phyloP scores from a whole-genome alignment of 768 basidiomycete genomes.

The Auricularia sp. region DNA sequence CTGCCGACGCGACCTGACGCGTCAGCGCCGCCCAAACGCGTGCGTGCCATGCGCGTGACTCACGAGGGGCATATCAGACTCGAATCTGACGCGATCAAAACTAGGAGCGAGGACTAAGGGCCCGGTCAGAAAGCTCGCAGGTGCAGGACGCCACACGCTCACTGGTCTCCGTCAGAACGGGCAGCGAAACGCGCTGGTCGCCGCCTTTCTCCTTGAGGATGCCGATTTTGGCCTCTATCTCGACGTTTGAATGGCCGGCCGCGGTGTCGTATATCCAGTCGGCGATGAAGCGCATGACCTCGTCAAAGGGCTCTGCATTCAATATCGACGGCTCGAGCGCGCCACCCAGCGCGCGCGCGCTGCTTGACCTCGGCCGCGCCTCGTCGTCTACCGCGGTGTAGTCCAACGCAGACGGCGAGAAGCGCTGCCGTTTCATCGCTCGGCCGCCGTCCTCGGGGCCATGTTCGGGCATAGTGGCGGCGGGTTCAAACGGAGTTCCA shows the following conservation, averaged over 20 bases:
- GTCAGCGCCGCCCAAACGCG: conserved; percentile 13
- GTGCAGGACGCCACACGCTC: conserved; percentile 21
- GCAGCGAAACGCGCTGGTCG: conserved; percentile 51
- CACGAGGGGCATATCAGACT: conserved; percentile 87
- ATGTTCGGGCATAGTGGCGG: neutral
- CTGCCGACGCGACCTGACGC: conserved; percentile 28
- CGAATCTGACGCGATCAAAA: conserved; percentile 61
- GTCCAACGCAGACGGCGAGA: neutral
- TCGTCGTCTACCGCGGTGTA: neutral
- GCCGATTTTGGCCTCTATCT: conserved; percentile 89
- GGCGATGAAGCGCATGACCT: conserved; percentile 85
- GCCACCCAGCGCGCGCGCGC: conserved; percentile 2
- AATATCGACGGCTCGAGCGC: conserved; percentile 51
- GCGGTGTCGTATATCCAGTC: conserved; percentile 56
- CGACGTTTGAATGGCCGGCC: conserved; percentile 45
- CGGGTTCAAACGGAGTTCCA: neutral
- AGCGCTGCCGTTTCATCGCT: neutral
- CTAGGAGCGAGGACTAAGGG: conserved; percentile 24
- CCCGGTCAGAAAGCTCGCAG: neutral
- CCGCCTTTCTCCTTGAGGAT: conserved; percentile 48
- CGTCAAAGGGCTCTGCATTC: conserved; percentile 83
- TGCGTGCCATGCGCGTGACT: conserved; percentile 19
- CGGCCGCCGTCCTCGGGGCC: neutral
- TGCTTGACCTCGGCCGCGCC: neutral
- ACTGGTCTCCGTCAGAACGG: conserved; percentile 81